Conservation (phyloP, 306 rosid species). For the Mimosa pudica region DNA sequence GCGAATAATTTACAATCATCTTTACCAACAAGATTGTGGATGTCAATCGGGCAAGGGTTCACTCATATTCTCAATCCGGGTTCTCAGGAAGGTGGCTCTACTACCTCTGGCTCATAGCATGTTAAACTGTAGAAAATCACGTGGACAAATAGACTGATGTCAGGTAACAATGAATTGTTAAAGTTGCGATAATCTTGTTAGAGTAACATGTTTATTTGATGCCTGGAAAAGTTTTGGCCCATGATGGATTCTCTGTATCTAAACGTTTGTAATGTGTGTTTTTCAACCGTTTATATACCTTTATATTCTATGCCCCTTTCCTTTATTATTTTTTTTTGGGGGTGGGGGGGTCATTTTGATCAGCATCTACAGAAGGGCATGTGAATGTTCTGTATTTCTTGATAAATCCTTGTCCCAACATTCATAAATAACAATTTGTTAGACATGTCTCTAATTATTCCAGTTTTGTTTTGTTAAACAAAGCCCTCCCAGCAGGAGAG, state of each 20-base stretch:
- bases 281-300: neutral
- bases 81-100: conserved; percentile 59
- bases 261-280: neutral
- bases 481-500: neutral
- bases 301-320: neutral
- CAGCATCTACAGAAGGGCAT: neutral
- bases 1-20: conserved; percentile 48
- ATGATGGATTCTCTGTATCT: neutral
- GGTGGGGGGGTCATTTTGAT: neutral
- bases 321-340: neutral
- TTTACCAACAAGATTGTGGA: conserved; percentile 66
- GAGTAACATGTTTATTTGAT: conserved; percentile 4
- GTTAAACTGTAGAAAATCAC: conserved; percentile 37
- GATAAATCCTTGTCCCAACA: conserved; percentile 1
- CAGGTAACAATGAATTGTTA: conserved; percentile 46
- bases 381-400: conserved; percentile 1
- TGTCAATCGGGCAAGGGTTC: conserved; percentile 75
- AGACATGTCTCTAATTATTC: neutral
- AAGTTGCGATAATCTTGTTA: neutral
- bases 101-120: conserved; percentile 40
- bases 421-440: neutral
- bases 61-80: conserved; percentile 62
- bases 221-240: conserved; percentile 6
- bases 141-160: conserved; percentile 31
- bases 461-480: neutral